Base-by-base conservation (phyloP, 306 rosid species). In the Medicago lupulina region DNA sequence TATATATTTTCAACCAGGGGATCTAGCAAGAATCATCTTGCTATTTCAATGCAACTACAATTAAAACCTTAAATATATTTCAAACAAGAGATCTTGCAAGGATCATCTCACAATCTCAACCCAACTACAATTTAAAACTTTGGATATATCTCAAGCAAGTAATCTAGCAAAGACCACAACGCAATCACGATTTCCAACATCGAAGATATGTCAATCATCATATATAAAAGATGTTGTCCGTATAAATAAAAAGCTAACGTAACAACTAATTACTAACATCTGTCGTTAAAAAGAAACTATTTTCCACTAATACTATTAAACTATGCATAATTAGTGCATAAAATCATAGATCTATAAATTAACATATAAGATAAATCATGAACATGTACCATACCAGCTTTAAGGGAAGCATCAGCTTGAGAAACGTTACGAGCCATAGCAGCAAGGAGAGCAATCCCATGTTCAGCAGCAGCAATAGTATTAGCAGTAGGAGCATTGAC, bases 401-500 rank as follows among this genome's bases (percentile, higher is more conserved):
- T 94, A 47, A 86, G 69, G 76, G 98, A 86, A 2, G 97, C 98
- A 16, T 94, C 97, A 1, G 96, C 91, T 83, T 92, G 98, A 0
- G 98, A 81, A 55, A 94, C 88, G 70, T 94, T 94, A 14, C 98
- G 47, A 1, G 98, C 96, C 97, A 94, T 90, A 71, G 95, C 87
- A 1, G 95, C 83, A 3, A 94, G 93, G 8, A 94, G 88, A 14
- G 97, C 97, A 54, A 94, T 89, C 6, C 89, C 97, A 17, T 94
- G 97, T 81, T 94, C 97, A 0, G 97, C 97, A 0, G 98, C 97
- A 1, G 97, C 96, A 15, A 94, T 82, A 7, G 97, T 94, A 66
- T 94, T 94, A 5, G 98, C 97, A 0, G 97, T 94, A 0, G 98
- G 97, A 0, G 95, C 98, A 69, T 94, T 94, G 1, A 94, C 98